Base-by-base conservation (phyloP, 2,329 filamentous ascomycete genomes). In the Epichloe elymi region DNA sequence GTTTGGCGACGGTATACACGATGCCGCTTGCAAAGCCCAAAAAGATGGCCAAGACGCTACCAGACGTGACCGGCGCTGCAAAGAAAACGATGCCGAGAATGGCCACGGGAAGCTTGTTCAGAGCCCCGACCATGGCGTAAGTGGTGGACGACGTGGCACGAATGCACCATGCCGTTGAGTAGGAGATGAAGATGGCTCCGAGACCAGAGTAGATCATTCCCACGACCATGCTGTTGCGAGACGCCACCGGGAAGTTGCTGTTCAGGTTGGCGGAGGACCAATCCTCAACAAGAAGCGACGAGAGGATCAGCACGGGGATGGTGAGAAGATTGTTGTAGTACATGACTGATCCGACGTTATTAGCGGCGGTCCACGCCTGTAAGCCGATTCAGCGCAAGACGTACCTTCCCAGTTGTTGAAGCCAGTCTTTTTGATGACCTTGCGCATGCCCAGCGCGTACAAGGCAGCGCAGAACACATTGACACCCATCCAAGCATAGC, bases 361-460 rank as follows among this genome's bases (percentile, higher is more conserved):
- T 51, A 35, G 12, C 41, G 8, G 17, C 17, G 15, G 30, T 30
- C 10, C 8, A 20, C 15, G 41, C 41, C 17, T 30, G 44, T 15
- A 11, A 42, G 4, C 19, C 4, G 39, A 5, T 11, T 15, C 12
- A n/a, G 44, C 15, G 14, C 26, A 45, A 20, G 10, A 43, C 44
- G 82, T 78, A 96, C 91, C 95, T 69, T 98, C 93, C 75, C 94
- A 97, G 67, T 97, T 93, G 78, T 95, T 96, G 74, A 98, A 97
- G 76, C 95, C 96, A 74, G 94, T 96, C 72, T 94, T 82, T 83
- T 97, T 97, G 69, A 98, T 98, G 59, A 94, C 85, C 78, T 97
- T 97, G 67, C 91, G 85, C 91, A 96, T 97, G 59, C 86, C 80
- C 57, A 98, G 72, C 45, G 96, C 76, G 61, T 95, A 97, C 30